Base-by-base conservation (phyloP, 208 protist species). In the Trypanosoma congolense region DNA sequence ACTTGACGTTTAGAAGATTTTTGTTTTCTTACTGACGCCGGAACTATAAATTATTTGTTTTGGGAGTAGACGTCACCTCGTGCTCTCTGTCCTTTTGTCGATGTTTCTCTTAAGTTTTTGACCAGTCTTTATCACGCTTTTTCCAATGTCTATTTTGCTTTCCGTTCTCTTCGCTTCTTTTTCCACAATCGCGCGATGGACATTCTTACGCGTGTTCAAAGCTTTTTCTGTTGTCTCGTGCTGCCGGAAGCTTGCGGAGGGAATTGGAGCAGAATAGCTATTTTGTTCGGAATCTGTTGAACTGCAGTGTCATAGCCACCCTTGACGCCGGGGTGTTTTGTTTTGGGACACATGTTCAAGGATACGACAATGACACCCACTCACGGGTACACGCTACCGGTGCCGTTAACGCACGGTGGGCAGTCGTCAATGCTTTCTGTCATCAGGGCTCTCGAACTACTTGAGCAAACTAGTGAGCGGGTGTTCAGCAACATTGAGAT, bases 401-500 rank as follows among this genome's bases (percentile, higher is more conserved):
- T 73, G 2, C 59, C 59, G 2, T 26, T 61, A 26, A 73, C 65
- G n/a, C 65, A 58, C 30, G 52, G 65, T 42, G 65, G 58, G 6
- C 58, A 51, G 28, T 18, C 47, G 22, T 44, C 46, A 5, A 64
- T 73, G 56, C 51, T 56, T 0, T 61, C 57, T 35, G 44, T 60
- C 6, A 65, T 73, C 30, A 5, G 43, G 24, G 46, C 51, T 21
- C 52, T 73, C 19, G 58, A 61, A 18, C 49, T 54, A 30, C 53
- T 73, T 38, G 45, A 73, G 22, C 28, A 25, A 42, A 66, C 29
- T 47, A 49, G 46, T 33, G 30, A 54, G 5, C 44, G 45, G 42
- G 57, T 73, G 4, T 66, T 73, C 49, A 30, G 53, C 14, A 73
- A 73, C 38, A 58, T 73, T 56, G 65, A 65, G 35, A 25, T 42